Percentiles rank a stretch among this genome's conserved stretches.
Evolutionary conservation across 2,329 filamentous ascomycete species (phyloP).

Genomic region (Thermothelomyces thermophilus): DNA sequence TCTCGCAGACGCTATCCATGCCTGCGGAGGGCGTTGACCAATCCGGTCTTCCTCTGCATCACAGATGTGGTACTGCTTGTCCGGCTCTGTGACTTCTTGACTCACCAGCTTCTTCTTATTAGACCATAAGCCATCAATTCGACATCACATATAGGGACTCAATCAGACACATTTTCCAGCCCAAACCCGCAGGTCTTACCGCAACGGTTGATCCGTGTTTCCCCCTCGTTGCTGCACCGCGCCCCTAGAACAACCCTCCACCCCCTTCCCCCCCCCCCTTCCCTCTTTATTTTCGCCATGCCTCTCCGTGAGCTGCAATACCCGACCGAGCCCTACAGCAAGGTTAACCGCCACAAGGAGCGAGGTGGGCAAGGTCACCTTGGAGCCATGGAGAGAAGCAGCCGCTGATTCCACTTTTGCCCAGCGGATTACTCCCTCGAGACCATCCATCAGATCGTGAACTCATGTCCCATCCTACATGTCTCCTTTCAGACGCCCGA

Average conservation of each 20-base stretch:
- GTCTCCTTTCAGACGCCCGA: conserved; percentile 64
- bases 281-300: conserved; percentile 36
- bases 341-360: conserved; percentile 59
- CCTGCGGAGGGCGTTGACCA: not conserved
- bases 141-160: no score
- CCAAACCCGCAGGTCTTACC: no score
- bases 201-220: no score
- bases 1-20: not conserved
- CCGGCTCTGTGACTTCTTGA: not conserved
- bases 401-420: conserved; percentile 4
- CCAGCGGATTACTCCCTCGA: conserved; percentile 60
- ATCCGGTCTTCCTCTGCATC: not conserved
- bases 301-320: conserved; percentile 47
- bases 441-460: conserved; percentile 69
- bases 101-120: not conserved
- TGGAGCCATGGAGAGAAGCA: not conserved
- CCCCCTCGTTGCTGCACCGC: no score
- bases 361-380: conserved; percentile 43
- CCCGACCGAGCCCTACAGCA: conserved; percentile 57
- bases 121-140: no score
- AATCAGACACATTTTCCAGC: no score
- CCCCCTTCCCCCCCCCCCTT: no score
- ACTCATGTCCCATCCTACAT: conserved; percentile 66
- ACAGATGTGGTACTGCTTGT: no score
- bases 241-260: no score